Conservation (phyloP, 331 rosid species). For the Malus hybrid region DNA sequence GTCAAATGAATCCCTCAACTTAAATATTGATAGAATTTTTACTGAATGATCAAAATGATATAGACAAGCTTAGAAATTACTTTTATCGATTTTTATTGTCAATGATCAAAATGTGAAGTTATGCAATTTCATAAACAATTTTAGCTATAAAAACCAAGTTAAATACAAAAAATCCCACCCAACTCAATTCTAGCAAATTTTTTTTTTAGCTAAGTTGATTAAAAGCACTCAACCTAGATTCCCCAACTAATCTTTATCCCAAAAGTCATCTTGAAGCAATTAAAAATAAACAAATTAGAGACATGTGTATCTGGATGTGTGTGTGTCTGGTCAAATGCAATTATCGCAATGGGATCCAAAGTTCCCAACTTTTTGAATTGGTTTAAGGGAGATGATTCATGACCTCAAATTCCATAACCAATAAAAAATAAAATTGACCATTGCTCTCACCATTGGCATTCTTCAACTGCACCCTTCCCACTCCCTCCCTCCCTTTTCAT, state of each 20-base stretch:
- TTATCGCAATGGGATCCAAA: not conserved
- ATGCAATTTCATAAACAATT: too few relatives aligned
- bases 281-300: not conserved
- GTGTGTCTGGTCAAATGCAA: not conserved
- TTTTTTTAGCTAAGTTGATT: too few relatives aligned
- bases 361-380: not conserved
- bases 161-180: too few relatives aligned
- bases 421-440: conserved; percentile 4
- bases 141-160: too few relatives aligned
- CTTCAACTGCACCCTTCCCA: conserved; percentile 17
- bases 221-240: too few relatives aligned
- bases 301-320: not conserved
- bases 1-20: accelerated
- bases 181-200: too few relatives aligned
- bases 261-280: not conserved
- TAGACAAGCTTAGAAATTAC: accelerated
- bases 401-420: conserved; percentile 1
- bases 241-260: not conserved
- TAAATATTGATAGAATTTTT: accelerated
- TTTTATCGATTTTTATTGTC: too few relatives aligned
- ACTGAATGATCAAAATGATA: too few relatives aligned
- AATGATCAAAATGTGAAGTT: too few relatives aligned
- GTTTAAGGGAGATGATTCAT: not conserved
- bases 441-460: not conserved
- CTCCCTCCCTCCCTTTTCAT: not conserved